Base-by-base conservation (phyloP, 306 rosid genomes). In the Inga laurina region DNA sequence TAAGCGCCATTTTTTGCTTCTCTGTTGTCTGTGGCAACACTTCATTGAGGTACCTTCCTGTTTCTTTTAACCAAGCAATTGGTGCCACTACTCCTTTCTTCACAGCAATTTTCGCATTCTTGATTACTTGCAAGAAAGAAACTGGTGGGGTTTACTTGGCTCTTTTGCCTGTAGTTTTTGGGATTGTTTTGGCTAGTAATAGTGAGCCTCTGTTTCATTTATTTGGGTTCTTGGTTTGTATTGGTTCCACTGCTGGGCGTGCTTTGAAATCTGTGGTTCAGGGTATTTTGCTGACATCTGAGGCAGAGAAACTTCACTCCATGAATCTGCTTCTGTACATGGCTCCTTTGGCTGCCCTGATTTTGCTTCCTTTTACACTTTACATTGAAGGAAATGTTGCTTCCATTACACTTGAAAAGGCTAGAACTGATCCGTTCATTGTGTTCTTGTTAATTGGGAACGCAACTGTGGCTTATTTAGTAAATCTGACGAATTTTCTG, bases 11-110 rank as follows among this genome's bases (percentile, higher is more conserved):
- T 71, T 95, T 95, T 88, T 93, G 98, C 85, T 92, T 95, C 89
- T 95, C 99, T 56, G 99, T 95, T 19, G 99, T 95, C 57, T 92
- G 96, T 72, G 99, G 98, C 14, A 95, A 95, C 82, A 93, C 98
- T 10, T 95, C 98, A 0, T 88, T 95, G 27, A 89, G 96, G 64
- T 95, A 95, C 89, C 85, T 95, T 32, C 99, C 98, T 0, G 89
- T 95, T 4, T 95, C 99, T 1, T 93, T 95, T 62, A 95, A 95
- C 85, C 99, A 95, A 46, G 99, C 99, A 0, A 89, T 95, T 66
- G 98, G 99, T 15, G 99, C 99, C 1, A 95, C 99, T 0, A 94
- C 98, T 0, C 99, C 99, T 0, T 95, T 95, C 37, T 95, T 95
- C 85, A 95, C 99, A 0, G 99, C 98, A 0, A 82, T 95, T 15